phyloP scores from a whole-genome alignment of 805 yeast genomes.

The Starmerella etchellsii region DNA sequence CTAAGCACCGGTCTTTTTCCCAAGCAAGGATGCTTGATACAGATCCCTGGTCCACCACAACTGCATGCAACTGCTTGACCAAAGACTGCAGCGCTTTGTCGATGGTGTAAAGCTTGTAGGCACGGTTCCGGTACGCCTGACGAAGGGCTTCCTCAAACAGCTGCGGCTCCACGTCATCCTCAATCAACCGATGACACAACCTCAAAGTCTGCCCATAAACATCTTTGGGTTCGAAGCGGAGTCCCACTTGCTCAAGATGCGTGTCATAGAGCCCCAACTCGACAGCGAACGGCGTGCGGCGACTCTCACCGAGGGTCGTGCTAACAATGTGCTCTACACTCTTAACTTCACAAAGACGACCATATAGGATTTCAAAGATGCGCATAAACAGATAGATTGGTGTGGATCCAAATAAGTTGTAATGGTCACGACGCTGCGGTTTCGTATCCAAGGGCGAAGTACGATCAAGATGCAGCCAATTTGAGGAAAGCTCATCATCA shows the following conservation, averaged over 20 bases:
- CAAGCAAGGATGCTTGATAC: conserved; percentile 68
- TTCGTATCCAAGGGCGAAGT: conserved; percentile 17
- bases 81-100: conserved; percentile 80
- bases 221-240: conserved; percentile 38
- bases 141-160: conserved; percentile 92
- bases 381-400: conserved; percentile 83
- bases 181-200: conserved; percentile 63
- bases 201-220: conserved; percentile 62
- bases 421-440: conserved; percentile 33
- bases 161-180: conserved; percentile 83
- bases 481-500: conserved; percentile 9
- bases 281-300: conserved; percentile 52
- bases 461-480: conserved; percentile 21
- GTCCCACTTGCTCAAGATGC: conserved; percentile 69
- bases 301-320: conserved; percentile 46
- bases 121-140: conserved; percentile 87
- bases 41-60: conserved; percentile 65
- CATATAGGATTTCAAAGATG: conserved; percentile 66
- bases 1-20: conserved; percentile 61
- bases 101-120: conserved; percentile 81
- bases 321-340: conserved; percentile 53
- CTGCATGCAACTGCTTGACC: conserved; percentile 75
- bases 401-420: conserved; percentile 76
- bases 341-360: conserved; percentile 68
- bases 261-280: conserved; percentile 72